phyloP scores from a whole-genome alignment of 2,329 filamentous ascomycete species.

The Geosmithia flava region DNA sequence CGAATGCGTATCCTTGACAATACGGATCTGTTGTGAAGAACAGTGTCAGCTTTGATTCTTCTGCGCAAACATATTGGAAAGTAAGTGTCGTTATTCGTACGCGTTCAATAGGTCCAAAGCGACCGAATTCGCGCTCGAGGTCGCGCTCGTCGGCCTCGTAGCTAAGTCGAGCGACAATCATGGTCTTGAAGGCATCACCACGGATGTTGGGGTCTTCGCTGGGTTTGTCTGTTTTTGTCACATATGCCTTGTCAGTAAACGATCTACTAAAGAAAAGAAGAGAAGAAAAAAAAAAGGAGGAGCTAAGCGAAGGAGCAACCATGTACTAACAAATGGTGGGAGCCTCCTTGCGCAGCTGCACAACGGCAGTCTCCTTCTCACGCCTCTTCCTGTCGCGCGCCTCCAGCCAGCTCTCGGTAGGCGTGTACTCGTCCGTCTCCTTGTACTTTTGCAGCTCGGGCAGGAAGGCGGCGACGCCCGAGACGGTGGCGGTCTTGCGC shows the following conservation, averaged over 20 bases:
- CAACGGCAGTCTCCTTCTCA: slow-evolving; percentile 62
- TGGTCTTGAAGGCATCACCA: slow-evolving; percentile 87
- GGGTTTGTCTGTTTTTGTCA: slow-evolving; percentile 53
- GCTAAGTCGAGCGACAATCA: slow-evolving; percentile 82
- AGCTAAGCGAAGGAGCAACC: slow-evolving; percentile 5
- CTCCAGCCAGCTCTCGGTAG: slow-evolving; percentile 90
- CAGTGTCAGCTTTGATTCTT: not conserved
- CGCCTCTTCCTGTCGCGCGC: slow-evolving; percentile 69
- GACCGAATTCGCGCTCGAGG: slow-evolving; percentile 83
- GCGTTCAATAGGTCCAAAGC: slow-evolving; percentile 88
- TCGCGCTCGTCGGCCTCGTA: slow-evolving; percentile 86
- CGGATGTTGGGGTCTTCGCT: slow-evolving; percentile 76
- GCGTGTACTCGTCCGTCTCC: slow-evolving; percentile 61
- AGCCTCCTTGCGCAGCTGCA: slow-evolving; percentile 51
- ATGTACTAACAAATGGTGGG: slow-evolving; percentile 45
- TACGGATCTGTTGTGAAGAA: slow-evolving; percentile 56
- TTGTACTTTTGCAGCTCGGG: slow-evolving; percentile 65
- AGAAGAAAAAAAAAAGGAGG: not conserved
- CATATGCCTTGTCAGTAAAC: slow-evolving; percentile 6
- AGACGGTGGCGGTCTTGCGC: slow-evolving; percentile 60
- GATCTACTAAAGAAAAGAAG: no score
- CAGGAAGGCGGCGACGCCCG: slow-evolving; percentile 64
- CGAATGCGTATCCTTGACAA: slow-evolving; percentile 66
- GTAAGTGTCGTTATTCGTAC: slow-evolving; percentile 33
- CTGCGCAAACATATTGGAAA: no score